Evolutionary conservation across 805 yeast genomes (phyloP).

Genomic region (Candida peoriensis): DNA sequence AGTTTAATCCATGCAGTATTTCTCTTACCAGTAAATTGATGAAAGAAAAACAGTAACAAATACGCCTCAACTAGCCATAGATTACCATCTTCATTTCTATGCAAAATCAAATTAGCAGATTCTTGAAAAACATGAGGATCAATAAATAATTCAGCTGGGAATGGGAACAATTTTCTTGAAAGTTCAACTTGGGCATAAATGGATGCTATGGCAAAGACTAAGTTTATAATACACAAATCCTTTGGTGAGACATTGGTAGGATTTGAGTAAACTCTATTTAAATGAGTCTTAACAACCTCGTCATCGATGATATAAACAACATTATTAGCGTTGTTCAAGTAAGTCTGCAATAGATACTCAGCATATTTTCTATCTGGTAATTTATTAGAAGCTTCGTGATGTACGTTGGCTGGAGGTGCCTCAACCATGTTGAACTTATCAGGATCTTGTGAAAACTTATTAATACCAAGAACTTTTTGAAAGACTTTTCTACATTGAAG

Average conservation of each 20-base stretch:
- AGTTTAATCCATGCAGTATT: slow-evolving; percentile 40
- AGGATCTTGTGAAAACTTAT: slow-evolving; percentile 35
- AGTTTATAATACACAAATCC: slow-evolving; percentile 30
- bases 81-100: slow-evolving; percentile 33
- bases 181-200: slow-evolving; percentile 30
- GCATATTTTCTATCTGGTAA: slow-evolving; percentile 29
- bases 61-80: slow-evolving; percentile 40
- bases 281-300: slow-evolving; percentile 24
- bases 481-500: slow-evolving; percentile 37
- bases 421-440: slow-evolving; percentile 33
- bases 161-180: slow-evolving; percentile 21
- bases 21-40: slow-evolving; percentile 35
- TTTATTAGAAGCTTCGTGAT: slow-evolving; percentile 17
- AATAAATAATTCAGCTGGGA: slow-evolving; percentile 17
- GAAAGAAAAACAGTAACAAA: slow-evolving; percentile 34
- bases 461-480: slow-evolving; percentile 25
- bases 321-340: slow-evolving; percentile 35
- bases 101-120: slow-evolving; percentile 28
- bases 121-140: slow-evolving; percentile 32
- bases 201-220: slow-evolving; percentile 38
- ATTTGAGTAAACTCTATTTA: slow-evolving; percentile 29
- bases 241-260: slow-evolving; percentile 24
- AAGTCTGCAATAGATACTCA: slow-evolving; percentile 28
- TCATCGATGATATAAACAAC: slow-evolving; percentile 35
- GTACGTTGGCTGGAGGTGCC: slow-evolving; percentile 13